Base-by-base conservation (phyloP, 345 rosid species). In the Cochlearia excelsa region DNA sequence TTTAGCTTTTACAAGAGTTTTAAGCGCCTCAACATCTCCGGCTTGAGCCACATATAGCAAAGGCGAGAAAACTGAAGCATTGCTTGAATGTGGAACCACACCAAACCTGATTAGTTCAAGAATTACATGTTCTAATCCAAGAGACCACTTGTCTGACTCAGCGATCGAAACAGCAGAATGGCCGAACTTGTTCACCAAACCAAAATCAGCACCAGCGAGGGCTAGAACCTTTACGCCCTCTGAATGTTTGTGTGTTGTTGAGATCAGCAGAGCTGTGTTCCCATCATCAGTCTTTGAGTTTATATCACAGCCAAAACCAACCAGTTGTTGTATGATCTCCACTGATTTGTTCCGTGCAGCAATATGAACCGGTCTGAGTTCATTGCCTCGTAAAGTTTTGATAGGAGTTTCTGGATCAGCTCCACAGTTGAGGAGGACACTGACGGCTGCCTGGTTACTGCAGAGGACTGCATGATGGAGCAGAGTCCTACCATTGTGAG, bases 391-490 rank as follows among this genome's bases (percentile, higher is more conserved):
- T 26, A 80, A 55, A 29, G 75, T 74, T 70, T 39, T 80, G 59
- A 85, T 75, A 54, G 94, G 77, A 47, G 66, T 66, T 68, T 89
- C 97, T 11, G 57, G 78, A 69, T 81, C 49, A 4, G 86, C 87
- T 2, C 97, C 92, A 34, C 74, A 72, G 51, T 74, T 73, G 56
- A 87, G 66, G 44, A 93, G 99, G 45, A 80, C 82, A 6, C 61
- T 69, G 10, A 87, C 84, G 28, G 95, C 96, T 67, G 79, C 90
- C 29, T 76, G 67, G 69, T 77, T 87, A 49, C 92, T 80, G 52
- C 97, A 89, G 59, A 89, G 90, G 70, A 93, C 77, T 39, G 96
- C 97, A 65, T 93, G 96, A 69, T 93, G 99, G 54, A 93, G 90
- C 61, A 90, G 88, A 51, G 90, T 87, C 77, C 96, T 81, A 58